Conservation (phyloP, 2,329 filamentous ascomycete genomes). For the Daldinia sp. region DNA sequence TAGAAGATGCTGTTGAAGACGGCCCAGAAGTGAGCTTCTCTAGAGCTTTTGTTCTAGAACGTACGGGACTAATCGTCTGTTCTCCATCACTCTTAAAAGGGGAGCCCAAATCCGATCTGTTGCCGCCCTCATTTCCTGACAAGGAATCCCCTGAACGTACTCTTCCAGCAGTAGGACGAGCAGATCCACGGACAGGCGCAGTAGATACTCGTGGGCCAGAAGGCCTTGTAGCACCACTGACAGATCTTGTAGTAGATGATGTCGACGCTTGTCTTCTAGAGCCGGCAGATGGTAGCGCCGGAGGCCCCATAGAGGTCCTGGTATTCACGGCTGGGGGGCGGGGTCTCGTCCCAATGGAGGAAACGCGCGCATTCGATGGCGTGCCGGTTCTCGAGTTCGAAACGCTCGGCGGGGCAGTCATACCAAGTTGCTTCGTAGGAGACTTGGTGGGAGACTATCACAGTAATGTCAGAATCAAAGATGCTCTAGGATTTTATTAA, state of each 20-base stretch:
- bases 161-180: slow-evolving; percentile 57
- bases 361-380: slow-evolving; percentile 66
- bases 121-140: slow-evolving; percentile 58
- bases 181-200: slow-evolving; percentile 51
- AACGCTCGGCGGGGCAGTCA: slow-evolving; percentile 65
- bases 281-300: slow-evolving; percentile 62
- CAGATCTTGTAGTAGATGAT: slow-evolving; percentile 56
- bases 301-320: slow-evolving; percentile 77
- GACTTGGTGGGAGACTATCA: slow-evolving; percentile 80
- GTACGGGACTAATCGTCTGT: slow-evolving; percentile 64
- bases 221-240: slow-evolving; percentile 53
- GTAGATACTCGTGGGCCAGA: slow-evolving; percentile 57
- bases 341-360: slow-evolving; percentile 61
- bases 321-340: slow-evolving; percentile 67
- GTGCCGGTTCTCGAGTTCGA: slow-evolving; percentile 73
- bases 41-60: slow-evolving; percentile 63
- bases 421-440: slow-evolving; percentile 77
- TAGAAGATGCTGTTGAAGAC: slow-evolving; percentile 52
- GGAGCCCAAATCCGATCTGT: slow-evolving; percentile 57
- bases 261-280: slow-evolving; percentile 60
- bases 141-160: slow-evolving; percentile 62
- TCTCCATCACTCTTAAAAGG: slow-evolving; percentile 66
- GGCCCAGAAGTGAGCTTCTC: slow-evolving; percentile 61
- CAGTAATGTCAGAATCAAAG: slow-evolving; percentile 41
- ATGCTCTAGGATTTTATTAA: neutral